Base-by-base conservation (phyloP, 2,329 filamentous ascomycete species). In the Diplodia seriata region DNA sequence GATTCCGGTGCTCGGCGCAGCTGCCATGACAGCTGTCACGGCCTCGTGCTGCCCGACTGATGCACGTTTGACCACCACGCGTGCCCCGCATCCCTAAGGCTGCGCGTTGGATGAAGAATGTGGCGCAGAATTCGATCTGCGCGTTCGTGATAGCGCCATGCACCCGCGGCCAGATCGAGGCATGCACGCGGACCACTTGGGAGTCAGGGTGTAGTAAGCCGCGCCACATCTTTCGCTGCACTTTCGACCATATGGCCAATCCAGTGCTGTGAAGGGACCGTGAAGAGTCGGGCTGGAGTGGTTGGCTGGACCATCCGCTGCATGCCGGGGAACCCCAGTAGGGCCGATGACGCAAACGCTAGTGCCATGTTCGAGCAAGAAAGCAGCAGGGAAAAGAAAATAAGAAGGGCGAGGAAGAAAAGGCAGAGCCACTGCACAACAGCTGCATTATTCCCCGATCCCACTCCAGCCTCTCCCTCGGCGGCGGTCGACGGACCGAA, bases 31-130 rank as follows among this genome's bases (percentile, higher is more conserved):
- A 63, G 47, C 59, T 63, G 59, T 63, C 31, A 20, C 31, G 31
- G 31, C 59, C 59, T 63, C 59, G 59, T 63, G 47, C 59, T 51
- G 15, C 47, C 40, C 47, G 31, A 51, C n/a, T 51, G 59, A 63
- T 51, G 43, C 59, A 49, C 43, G 57, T 50, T 62, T n/a, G 29
- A 62, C 43, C 40, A 61, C n/a, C 23, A 61, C 38, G 15, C 40
- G 7, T 59, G 36, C 55, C 55, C 55, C 36, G 36, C 55, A 43
- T 43, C 3, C 36, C 15, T 3, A 56, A 29, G 9, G 43, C 23
- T 43, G 38, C 14, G 23, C n/a, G 49, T 33, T 33, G 31, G 26
- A 31, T 63, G 59, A 51, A 51, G 43, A 51, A 15, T 51, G 47
- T 26, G 43, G 43, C 31, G 23, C 59, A 51, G 47, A 15, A 23